Conservation (phyloP, 1,284 basidiomycete species). For the Pseudozyma sp. region DNA sequence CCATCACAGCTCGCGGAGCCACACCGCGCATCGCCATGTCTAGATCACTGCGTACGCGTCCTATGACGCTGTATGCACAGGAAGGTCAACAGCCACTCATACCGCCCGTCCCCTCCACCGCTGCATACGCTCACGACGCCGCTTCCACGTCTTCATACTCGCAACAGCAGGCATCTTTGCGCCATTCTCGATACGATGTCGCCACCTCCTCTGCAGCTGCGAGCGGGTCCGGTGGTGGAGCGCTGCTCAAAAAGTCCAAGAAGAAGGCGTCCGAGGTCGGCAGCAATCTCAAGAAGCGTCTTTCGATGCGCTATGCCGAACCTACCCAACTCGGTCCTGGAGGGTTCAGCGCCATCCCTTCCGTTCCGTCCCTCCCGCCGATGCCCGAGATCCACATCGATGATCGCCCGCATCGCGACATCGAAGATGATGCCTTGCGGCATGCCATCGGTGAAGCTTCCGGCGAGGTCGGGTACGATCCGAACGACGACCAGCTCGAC, state of each 20-base stretch:
- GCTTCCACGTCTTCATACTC: conserved; percentile 6
- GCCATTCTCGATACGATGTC: conserved; percentile 9
- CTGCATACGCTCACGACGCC: neutral
- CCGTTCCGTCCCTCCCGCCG: conserved; percentile 43
- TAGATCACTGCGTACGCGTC: conserved; percentile 63
- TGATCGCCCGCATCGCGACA: conserved; percentile 22
- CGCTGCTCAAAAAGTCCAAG: conserved; percentile 44
- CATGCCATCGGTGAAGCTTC: conserved; percentile 43
- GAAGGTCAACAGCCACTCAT: conserved; percentile 36
- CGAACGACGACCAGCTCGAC: conserved; percentile 30
- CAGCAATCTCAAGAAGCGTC: conserved; percentile 64
- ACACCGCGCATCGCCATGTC: conserved; percentile 48
- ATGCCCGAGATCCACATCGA: conserved; percentile 37
- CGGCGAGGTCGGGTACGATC: conserved; percentile 31
- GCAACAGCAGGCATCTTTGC: conserved; percentile 5
- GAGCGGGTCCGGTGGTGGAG: neutral
- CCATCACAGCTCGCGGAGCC: neutral
- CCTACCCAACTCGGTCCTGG: conserved; percentile 58
- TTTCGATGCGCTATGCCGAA: conserved; percentile 67
- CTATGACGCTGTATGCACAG: conserved; percentile 64
- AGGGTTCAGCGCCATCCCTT: conserved; percentile 45
- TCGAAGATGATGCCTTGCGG: conserved; percentile 6
- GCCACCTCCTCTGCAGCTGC: conserved; percentile 3
- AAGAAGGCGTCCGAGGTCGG: conserved; percentile 60
- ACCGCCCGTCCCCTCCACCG: conserved; percentile 13